Percentiles rank a stretch among this genome's conserved stretches.
Evolutionary conservation across 176 grass and related monocot genomes (phyloP).

Genomic region (Hsuehochloa calcarea): DNA sequence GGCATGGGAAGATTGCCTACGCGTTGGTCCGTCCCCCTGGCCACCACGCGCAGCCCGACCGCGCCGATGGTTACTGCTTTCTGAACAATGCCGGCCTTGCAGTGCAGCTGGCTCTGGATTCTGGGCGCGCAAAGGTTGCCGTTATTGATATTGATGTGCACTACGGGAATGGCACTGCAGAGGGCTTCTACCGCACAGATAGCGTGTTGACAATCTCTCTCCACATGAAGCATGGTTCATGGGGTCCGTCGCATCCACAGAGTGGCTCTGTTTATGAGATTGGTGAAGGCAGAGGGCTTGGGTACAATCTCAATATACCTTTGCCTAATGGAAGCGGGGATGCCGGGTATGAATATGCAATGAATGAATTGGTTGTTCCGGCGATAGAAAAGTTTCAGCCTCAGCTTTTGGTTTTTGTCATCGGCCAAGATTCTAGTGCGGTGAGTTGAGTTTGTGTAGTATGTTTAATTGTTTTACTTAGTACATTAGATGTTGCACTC

Average conservation of each 20-base stretch:
- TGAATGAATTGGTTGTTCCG: constrained; percentile 69
- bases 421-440: constrained; percentile 84
- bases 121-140: constrained; percentile 46
- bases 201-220: constrained; percentile 73
- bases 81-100: constrained; percentile 88
- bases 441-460: constrained; percentile 42
- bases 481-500: neutral
- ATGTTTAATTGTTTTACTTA: neutral
- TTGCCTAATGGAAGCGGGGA: constrained; percentile 94
- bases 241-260: constrained; percentile 75
- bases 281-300: constrained; percentile 71
- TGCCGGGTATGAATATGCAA: constrained; percentile 71
- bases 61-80: constrained; percentile 85
- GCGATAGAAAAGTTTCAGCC: constrained; percentile 66
- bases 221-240: constrained; percentile 89
- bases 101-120: constrained; percentile 70
- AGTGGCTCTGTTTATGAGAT: constrained; percentile 63
- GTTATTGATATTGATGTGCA: constrained; percentile 84
- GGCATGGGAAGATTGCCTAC: constrained; percentile 61
- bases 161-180: constrained; percentile 82
- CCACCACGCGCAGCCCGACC: constrained; percentile 75
- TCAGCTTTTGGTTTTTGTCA: constrained; percentile 71
- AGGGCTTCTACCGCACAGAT: constrained; percentile 69
- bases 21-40: constrained; percentile 77
- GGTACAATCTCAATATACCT: constrained; percentile 92